These are phyloP conservation scores for Calycina herbarum DNA, from an alignment of 2,329 filamentous ascomycete genomes.

Conservation along the genomic window DNA sequence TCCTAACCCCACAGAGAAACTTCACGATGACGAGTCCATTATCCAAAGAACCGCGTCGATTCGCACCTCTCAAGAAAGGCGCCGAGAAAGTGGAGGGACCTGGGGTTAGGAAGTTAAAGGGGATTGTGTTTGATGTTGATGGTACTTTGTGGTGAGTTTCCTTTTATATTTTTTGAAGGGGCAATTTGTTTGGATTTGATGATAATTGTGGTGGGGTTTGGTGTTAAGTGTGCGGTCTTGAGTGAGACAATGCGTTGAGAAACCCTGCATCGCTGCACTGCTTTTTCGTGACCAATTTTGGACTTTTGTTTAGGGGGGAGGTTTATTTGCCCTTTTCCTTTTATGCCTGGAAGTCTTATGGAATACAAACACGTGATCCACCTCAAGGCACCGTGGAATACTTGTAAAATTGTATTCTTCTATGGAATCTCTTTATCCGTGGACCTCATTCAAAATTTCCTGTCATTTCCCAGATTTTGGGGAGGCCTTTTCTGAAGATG, in stretches of 20 bases:
- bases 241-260: not conserved
- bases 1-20: not conserved
- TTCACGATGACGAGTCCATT: conserved; percentile 27
- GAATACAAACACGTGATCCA: too few relatives aligned
- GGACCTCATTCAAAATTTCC: too few relatives aligned
- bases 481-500: too few relatives aligned
- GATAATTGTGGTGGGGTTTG: not conserved
- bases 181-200: not conserved
- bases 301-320: too few relatives aligned
- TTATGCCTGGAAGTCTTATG: too few relatives aligned
- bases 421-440: too few relatives aligned
- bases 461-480: too few relatives aligned
- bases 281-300: too few relatives aligned
- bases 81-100: conserved; percentile 29
- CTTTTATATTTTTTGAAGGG: not conserved
- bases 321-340: too few relatives aligned
- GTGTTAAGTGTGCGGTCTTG: not conserved
- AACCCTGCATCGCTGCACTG: too few relatives aligned
- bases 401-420: too few relatives aligned
- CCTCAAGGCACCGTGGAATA: too few relatives aligned
- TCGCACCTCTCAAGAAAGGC: conserved; percentile 54
- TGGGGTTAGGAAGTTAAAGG: conserved; percentile 49
- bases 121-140: conserved; percentile 88
- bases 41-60: conserved; percentile 42
- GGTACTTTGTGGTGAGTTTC: conserved; percentile 79